Conservation (phyloP, 192 early-diverging fungal species). For the Coemansia sp. region DNA sequence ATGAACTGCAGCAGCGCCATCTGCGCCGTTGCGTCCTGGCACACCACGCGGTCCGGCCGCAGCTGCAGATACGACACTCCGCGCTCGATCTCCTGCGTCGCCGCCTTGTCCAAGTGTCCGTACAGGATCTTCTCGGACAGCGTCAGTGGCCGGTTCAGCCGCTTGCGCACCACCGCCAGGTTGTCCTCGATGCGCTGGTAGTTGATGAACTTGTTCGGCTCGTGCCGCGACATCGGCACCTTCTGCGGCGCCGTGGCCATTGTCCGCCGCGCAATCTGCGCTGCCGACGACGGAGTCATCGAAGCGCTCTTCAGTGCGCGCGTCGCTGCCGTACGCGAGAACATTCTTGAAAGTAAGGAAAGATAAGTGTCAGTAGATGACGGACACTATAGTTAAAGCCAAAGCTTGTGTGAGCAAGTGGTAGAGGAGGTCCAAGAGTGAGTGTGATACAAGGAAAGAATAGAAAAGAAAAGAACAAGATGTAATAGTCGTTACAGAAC, state of each 20-base stretch:
- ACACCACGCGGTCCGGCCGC: constrained; percentile 97
- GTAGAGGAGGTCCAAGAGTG: not conserved
- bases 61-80: constrained; percentile 93
- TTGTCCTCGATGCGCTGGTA: constrained; percentile 96
- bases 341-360: constrained; percentile 18
- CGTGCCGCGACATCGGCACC: constrained; percentile 90
- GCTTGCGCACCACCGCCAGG: constrained; percentile 88
- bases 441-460: not conserved
- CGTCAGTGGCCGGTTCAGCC: constrained; percentile 88
- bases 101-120: constrained; percentile 94
- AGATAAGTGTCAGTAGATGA: not conserved
- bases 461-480: not conserved
- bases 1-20: constrained; percentile 98
- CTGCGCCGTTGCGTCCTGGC: constrained; percentile 98
- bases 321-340: constrained; percentile 26
- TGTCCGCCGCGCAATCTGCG: constrained; percentile 23
- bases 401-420: not conserved
- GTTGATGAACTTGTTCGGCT: constrained; percentile 95
- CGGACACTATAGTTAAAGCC: not conserved
- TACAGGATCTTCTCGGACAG: constrained; percentile 98
- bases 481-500: constrained; percentile 4
- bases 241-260: constrained; percentile 61
- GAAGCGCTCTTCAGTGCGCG: constrained; percentile 19
- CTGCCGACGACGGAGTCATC: too few species aligned
- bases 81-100: constrained; percentile 91